Conservation (phyloP, 768 basidiomycete species). For the Hemileccinum impolitum region DNA sequence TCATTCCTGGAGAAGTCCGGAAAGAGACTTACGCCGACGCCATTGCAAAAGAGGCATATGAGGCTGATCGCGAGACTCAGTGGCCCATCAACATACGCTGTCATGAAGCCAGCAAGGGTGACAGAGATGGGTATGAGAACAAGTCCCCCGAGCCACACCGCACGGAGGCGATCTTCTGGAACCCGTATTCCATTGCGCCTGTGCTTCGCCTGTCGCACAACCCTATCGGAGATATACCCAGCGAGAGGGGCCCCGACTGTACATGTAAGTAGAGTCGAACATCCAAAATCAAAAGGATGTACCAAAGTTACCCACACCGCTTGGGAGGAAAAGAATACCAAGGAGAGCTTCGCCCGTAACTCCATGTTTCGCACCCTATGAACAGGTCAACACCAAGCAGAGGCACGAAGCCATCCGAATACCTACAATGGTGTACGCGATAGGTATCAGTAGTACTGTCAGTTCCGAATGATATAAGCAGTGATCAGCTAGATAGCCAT, state of each 20-base stretch:
- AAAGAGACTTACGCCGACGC: conserved; percentile 50
- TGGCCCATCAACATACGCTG: conserved; percentile 45
- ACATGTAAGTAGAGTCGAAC: neutral
- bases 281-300: neutral
- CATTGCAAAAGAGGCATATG: conserved; percentile 58
- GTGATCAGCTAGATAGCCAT: neutral
- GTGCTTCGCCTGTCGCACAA: conserved; percentile 46
- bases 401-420: neutral
- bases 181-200: conserved; percentile 55
- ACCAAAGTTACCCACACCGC: conserved; percentile 27
- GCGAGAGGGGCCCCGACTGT: conserved; percentile 59
- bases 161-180: conserved; percentile 67
- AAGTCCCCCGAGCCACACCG: conserved; percentile 42
- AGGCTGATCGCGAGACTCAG: conserved; percentile 51
- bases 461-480: neutral
- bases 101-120: conserved; percentile 47
- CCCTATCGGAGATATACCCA: conserved; percentile 55
- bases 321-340: conserved; percentile 25
- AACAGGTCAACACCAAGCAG: neutral
- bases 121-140: conserved; percentile 54
- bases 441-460: conserved; percentile 49
- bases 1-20: neutral
- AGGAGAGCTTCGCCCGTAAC: conserved; percentile 21
- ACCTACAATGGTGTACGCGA: conserved; percentile 65
- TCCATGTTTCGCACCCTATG: conserved; percentile 45